Evolutionary conservation across 1,284 basidiomycete genomes (phyloP).

Genomic region (Cryptococcus amylolentus): DNA sequence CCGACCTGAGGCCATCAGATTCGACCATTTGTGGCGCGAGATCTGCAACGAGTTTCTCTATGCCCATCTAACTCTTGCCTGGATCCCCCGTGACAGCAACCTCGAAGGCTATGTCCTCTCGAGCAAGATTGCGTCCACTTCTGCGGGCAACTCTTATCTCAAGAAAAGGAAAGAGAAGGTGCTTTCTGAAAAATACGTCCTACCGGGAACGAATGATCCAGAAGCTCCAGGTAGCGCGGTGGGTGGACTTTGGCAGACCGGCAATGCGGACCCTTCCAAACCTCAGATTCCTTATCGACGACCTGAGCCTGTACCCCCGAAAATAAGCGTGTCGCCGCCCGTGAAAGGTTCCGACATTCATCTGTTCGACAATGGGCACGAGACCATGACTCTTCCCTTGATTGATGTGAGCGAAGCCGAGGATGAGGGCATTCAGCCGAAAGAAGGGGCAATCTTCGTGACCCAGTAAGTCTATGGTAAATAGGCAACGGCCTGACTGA

Average conservation of each 20-base stretch:
- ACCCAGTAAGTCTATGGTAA: slow-evolving; percentile 30
- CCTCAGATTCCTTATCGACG: slow-evolving; percentile 35
- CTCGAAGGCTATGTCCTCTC: slow-evolving; percentile 45
- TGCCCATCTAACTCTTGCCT: slow-evolving; percentile 44
- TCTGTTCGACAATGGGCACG: not conserved
- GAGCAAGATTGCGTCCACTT: slow-evolving; percentile 45
- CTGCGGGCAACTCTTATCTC: slow-evolving; percentile 41
- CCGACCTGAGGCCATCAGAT: slow-evolving; percentile 39
- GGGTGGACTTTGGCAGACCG: slow-evolving; percentile 44
- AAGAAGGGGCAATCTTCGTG: slow-evolving; percentile 38
- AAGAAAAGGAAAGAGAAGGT: slow-evolving; percentile 39
- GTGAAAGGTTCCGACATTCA: not conserved
- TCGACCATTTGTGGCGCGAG: slow-evolving; percentile 39
- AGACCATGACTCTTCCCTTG: not conserved
- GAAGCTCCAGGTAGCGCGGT: slow-evolving; percentile 32
- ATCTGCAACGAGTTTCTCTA: slow-evolving; percentile 40
- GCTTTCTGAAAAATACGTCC: slow-evolving; percentile 31
- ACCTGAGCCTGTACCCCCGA: slow-evolving; percentile 9
- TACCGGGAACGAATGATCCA: slow-evolving; percentile 36
- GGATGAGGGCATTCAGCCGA: slow-evolving; percentile 21
- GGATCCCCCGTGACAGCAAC: slow-evolving; percentile 38
- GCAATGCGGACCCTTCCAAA: slow-evolving; percentile 41
- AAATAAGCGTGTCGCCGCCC: not conserved
- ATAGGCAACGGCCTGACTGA: not conserved
- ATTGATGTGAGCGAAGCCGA: slow-evolving; percentile 3